phyloP scores from a whole-genome alignment of 129 eudicot genomes.

The carrot (Daucus carota) region DH1_v3.0 NC_030388.2:28726001-28726500 shows the following conservation, averaged over 20 bases:
- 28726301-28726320: slow-evolving; percentile 46
- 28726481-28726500: background rate
- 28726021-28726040: background rate
- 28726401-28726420: slow-evolving; percentile 58
- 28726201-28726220: background rate
- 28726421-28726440: background rate
- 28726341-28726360: slow-evolving; percentile 35
- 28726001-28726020: background rate
- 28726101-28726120: background rate
- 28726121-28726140: background rate
- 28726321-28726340: slow-evolving; percentile 11
- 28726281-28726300: background rate
- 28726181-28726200: background rate
- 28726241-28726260: background rate
- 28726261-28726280: background rate
- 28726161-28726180: background rate
- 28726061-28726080: background rate
- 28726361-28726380: slow-evolving; percentile 68
- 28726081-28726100: background rate
- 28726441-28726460: background rate
- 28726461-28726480: background rate
- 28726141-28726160: background rate
- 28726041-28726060: background rate
- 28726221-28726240: background rate
- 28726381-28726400: slow-evolving; percentile 58